Base-by-base conservation (phyloP, 352 stramenopile genomes). In the Saprolegnia diclina region DNA sequence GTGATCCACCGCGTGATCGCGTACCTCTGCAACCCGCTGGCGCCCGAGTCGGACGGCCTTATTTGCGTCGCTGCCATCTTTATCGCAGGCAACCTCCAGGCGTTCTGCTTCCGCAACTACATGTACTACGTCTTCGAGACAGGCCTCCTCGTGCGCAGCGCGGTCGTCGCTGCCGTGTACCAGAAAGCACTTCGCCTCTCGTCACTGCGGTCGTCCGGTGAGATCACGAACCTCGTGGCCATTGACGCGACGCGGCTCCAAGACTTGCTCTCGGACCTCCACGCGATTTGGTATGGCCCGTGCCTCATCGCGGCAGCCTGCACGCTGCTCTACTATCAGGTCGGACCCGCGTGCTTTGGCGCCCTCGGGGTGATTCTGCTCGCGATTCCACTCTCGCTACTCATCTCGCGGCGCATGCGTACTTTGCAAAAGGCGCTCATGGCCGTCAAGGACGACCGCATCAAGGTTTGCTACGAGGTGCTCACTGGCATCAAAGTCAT, bases 181-280 rank as follows among this genome's bases (percentile, higher is more conserved):
- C 62, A 73, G 22, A 83, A 83, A 56, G 64, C 83, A 79, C 66
- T 98, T 85, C 91, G 84, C 77, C 83, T 80, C 54, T 98, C 71
- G 64, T 87, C 82, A 83, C 81, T 90, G 70, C 83, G 78, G 67
- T 95, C 80, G 38, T 84, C 91, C 21, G 96, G 96, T 57, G 92
- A 98, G 80, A 98, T 98, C 73, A 97, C 97, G 18, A 99, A 98
- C 74, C 86, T 99, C 37, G 98, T 98, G 81, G 96, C 90, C 7
- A 97, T 98, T 74, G 96, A 99, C 77, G 94, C 94, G 14, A 89
- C 98, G 77, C 83, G 93, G 11, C 80, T 99, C 50, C 95, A 99
- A 73, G 92, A 98, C 35, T 13, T 56, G 13, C 18, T 45, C 19
- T 87, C 91, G 21, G 98, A 98, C 75, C 71, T 45, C 0, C 5